A percentile compares a stretch with the other conserved stretches of the same genome.
phyloP scores from a whole-genome alignment of 306 rosid genomes.

The Mimosa pudica region DNA sequence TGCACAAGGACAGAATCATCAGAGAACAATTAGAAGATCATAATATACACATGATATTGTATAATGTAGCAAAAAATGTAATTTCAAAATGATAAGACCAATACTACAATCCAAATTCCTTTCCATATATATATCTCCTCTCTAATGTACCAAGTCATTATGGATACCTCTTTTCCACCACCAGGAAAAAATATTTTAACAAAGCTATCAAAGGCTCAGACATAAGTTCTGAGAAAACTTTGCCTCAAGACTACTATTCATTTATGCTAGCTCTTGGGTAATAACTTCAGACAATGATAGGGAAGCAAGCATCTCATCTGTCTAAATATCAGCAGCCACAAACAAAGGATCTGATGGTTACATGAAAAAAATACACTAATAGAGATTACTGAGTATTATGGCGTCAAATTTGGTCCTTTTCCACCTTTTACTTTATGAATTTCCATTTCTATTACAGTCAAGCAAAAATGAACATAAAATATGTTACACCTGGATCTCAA shows the following conservation, averaged over 20 bases:
- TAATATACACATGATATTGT: not conserved
- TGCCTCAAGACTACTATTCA: conserved; percentile 9
- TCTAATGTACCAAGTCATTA: not conserved
- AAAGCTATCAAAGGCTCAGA: not conserved
- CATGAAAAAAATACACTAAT: not conserved
- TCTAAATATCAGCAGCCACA: not conserved
- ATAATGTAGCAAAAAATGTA: not conserved
- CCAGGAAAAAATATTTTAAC: conserved; percentile 12
- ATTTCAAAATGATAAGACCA: conserved; percentile 1
- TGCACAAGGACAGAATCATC: conserved; percentile 30
- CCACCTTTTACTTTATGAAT: not conserved
- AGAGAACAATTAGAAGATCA: not conserved
- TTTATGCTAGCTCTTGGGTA: conserved; percentile 12
- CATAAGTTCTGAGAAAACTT: not conserved
- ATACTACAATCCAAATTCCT: not conserved
- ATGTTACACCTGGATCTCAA: not conserved
- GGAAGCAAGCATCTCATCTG: not conserved
- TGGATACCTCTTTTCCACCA: conserved; percentile 8
- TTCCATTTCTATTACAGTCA: not conserved
- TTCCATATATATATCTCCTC: conserved; percentile 15
- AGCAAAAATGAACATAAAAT: not conserved
- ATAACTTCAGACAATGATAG: not conserved
- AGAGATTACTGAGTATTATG: conserved; percentile 1
- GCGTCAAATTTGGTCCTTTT: not conserved
- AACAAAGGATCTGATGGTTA: not conserved